A percentile compares a stretch with the other conserved stretches of the same genome.
These are phyloP conservation scores for Lachnellula willkommii DNA, from an alignment of 2,329 filamentous ascomycete species.

Conservation along the genomic window DNA sequence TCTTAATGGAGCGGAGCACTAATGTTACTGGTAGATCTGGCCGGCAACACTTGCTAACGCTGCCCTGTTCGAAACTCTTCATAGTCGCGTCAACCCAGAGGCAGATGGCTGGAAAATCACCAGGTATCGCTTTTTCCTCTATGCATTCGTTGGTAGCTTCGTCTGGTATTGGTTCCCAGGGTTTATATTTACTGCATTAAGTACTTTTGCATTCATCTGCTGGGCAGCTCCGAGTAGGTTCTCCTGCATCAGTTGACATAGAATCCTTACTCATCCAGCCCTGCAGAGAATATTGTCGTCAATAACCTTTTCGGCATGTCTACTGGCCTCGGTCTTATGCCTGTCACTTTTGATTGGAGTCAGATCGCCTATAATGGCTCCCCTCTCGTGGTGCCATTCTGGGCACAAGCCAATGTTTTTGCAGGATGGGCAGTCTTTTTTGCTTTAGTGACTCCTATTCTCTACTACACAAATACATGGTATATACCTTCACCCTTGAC, in stretches of 20 bases:
- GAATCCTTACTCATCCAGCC: not conserved
- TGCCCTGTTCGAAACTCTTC: conserved; percentile 38
- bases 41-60: conserved; percentile 16
- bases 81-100: conserved; percentile 54
- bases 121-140: conserved; percentile 34
- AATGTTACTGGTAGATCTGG: conserved; percentile 10
- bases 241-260: not conserved
- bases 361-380: conserved; percentile 47
- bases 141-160: conserved; percentile 31
- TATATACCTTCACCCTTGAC: not conserved
- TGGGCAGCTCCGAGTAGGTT: not conserved
- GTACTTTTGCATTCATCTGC: not conserved
- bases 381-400: conserved; percentile 61
- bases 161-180: conserved; percentile 54
- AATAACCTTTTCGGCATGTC: conserved; percentile 68
- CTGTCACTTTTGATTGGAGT: conserved; percentile 72
- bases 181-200: conserved; percentile 60
- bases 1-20: too few relatives aligned
- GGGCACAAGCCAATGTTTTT: conserved; percentile 66
- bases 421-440: conserved; percentile 37
- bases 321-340: conserved; percentile 60
- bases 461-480: not conserved
- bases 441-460: conserved; percentile 25
- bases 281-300: conserved; percentile 46
- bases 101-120: conserved; percentile 51